A percentile compares a stretch with the other conserved stretches of the same genome.
Evolutionary conservation across 441 rosid genomes (phyloP).

Genomic region (Codiaeum variegatum): DNA sequence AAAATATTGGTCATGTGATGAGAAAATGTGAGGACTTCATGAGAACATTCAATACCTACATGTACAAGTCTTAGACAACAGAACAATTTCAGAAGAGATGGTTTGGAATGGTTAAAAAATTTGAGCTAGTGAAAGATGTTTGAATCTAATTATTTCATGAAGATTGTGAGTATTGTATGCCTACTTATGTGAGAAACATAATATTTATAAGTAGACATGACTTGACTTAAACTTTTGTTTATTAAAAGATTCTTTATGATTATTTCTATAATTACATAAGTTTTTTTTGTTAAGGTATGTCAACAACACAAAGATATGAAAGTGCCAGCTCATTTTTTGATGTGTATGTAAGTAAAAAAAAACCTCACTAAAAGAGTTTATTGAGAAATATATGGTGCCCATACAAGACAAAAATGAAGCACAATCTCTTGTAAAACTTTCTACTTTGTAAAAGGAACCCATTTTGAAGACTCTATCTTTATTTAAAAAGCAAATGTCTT

Average conservation of each 20-base stretch:
- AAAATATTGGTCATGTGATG: neutral
- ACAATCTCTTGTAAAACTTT: neutral
- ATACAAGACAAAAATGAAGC: neutral
- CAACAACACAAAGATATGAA: neutral
- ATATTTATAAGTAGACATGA: too few species aligned
- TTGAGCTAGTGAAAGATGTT: neutral
- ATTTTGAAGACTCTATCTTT: neutral
- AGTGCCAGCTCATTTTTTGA: neutral
- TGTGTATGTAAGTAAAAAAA: neutral
- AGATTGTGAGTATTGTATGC: neutral
- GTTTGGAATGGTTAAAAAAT: neutral
- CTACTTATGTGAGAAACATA: neutral
- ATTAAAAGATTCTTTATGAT: too few species aligned
- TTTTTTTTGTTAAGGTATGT: neutral
- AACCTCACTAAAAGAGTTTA: neutral
- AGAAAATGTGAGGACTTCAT: neutral
- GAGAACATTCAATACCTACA: neutral
- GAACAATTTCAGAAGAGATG: neutral
- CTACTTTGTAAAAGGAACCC: neutral
- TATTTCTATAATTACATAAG: too few species aligned
- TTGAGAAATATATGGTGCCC: neutral
- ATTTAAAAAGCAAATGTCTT: neutral
- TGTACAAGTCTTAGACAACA: neutral
- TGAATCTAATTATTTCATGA: neutral
- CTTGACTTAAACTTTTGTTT: too few species aligned